Conservation (phyloP, 768 basidiomycete species). For the Leccinum olivaceopallidum region DNA sequence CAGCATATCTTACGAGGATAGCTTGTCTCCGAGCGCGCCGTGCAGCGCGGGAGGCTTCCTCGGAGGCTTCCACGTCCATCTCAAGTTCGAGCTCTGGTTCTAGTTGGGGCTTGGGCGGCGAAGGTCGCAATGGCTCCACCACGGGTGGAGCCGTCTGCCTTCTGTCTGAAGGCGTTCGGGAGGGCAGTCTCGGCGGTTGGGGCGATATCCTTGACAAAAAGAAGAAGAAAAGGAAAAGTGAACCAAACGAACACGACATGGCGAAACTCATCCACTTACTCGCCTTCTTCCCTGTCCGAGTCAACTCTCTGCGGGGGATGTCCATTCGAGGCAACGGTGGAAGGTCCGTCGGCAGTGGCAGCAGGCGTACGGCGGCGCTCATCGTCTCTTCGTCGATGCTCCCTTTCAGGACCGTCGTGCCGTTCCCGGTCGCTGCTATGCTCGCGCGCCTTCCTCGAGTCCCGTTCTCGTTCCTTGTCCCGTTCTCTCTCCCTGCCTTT, state of each 20-base stretch:
- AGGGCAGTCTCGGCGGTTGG: slow-evolving; percentile 31
- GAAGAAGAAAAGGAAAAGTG: slow-evolving; percentile 8
- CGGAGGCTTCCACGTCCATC: slow-evolving; percentile 46
- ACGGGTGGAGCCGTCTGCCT: slow-evolving; percentile 15
- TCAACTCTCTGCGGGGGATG: slow-evolving; percentile 34
- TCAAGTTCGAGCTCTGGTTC: slow-evolving; percentile 54
- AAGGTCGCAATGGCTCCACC: slow-evolving; percentile 16
- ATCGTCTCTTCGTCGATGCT: slow-evolving; percentile 33
- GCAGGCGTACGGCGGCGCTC: slow-evolving; percentile 28
- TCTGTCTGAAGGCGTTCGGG: slow-evolving; percentile 29
- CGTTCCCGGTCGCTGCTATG: slow-evolving; percentile 30
- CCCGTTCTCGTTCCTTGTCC: slow-evolving; percentile 37
- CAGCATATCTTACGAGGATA: slow-evolving; percentile 76
- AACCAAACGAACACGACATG: slow-evolving; percentile 6
- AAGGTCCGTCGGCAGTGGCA: slow-evolving; percentile 10
- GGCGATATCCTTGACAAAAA: slow-evolving; percentile 61
- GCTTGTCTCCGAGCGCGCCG: slow-evolving; percentile 73
- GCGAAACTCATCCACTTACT: slow-evolving; percentile 60
- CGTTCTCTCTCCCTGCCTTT: slow-evolving; percentile 36
- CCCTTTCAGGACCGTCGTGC: slow-evolving; percentile 27
- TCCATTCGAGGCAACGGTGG: slow-evolving; percentile 22
- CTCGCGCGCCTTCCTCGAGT: slow-evolving; percentile 35
- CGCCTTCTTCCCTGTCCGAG: slow-evolving; percentile 86
- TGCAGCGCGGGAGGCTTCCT: slow-evolving; percentile 65
- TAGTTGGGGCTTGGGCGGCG: slow-evolving; percentile 24